Conservation (phyloP, 371 early-diverging fungal genomes). For the Mucor circinelloides region DNA sequence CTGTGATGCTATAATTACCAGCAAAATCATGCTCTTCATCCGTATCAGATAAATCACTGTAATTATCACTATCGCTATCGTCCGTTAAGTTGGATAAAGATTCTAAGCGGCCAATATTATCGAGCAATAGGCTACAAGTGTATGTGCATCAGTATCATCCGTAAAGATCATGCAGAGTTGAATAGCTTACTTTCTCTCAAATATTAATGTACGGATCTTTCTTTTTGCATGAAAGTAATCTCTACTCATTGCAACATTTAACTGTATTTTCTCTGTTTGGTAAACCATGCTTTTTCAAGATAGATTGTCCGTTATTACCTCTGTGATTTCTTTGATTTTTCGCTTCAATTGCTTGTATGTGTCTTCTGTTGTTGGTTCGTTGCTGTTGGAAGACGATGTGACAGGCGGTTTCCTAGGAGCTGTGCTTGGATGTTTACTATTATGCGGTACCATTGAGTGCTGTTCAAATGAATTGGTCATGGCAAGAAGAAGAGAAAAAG, state of each 20-base stretch:
- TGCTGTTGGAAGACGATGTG: not conserved
- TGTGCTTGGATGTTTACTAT: not conserved
- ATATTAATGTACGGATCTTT: conserved; percentile 29
- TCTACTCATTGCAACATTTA: conserved; percentile 17
- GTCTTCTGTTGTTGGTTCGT: not conserved
- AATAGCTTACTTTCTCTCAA: conserved; percentile 31
- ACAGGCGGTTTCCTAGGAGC: not conserved
- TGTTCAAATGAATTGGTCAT: not conserved
- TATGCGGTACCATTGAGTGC: not conserved
- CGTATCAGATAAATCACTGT: conserved; percentile 31
- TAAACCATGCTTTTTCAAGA: not conserved
- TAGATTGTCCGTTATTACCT: conserved; percentile 32
- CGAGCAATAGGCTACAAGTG: conserved; percentile 40
- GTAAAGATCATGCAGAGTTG: not conserved
- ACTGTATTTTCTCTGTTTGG: not conserved
- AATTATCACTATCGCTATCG: conserved; percentile 44
- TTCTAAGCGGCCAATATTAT: conserved; percentile 46
- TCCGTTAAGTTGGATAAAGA: not conserved
- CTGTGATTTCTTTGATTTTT: conserved; percentile 56
- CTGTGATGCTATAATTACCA: conserved; percentile 15
- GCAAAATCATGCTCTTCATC: conserved; percentile 22
- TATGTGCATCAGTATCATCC: not conserved
- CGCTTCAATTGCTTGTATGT: conserved; percentile 52
- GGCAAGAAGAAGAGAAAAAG: not conserved
- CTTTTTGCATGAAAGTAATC: conserved; percentile 29